Evolutionary conservation across 164 flowering plant species (phyloP), one percentile per base, ranked within the genome.

Genomic region (Magnolia officinalis): DNA sequence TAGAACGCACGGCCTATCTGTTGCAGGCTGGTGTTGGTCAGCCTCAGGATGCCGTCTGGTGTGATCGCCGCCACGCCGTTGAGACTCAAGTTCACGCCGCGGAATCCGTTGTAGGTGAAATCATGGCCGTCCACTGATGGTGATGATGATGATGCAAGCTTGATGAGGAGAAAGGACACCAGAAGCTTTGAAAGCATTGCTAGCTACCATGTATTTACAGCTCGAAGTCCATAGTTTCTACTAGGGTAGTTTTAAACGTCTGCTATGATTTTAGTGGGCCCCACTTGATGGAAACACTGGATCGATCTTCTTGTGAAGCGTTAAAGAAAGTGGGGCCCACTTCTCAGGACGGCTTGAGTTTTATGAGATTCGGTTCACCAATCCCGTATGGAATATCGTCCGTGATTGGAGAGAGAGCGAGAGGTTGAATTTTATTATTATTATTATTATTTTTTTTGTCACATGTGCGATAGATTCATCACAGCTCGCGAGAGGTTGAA

Each of bases 1-100:
- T 73, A 75, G 72, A 79, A 79, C 50, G 75, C 78, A n/a, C 71
- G 81, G 19, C 81, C 78, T 19, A 4, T 71, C 16, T 16, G 1
- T 0, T 11, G 63, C 8, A 3, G 1, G 19, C 75, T 49, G 8
- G 21, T 29, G 63, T 67, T 73, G 31, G 80, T 78, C 19, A 78
- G 73, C 67, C 13, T 73, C 6, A 78, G 63, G 18, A 75, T 71
- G 58, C 75, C 75, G 19, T 16, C 64, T 10, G 73, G 14, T 67
- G 63, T 69, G 31, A 78, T 63, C 70, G 59, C 63, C 0, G 80
- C 80, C n/a, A 45, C 9, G 8, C 77, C 73, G 8, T 63, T 21
- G 7, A 63, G 65, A 4, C 65, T 63, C 23, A 63, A 18, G 65
- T 63, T 63, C n/a, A 6, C 65, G 1, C 21, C 21, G 18, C 7